Percentiles rank a stretch among this genome's conserved stretches.
These are phyloP conservation scores for Backusella parvicylindrica DNA, from an alignment of 192 early-diverging fungal species.

Conservation along the genomic window DNA sequence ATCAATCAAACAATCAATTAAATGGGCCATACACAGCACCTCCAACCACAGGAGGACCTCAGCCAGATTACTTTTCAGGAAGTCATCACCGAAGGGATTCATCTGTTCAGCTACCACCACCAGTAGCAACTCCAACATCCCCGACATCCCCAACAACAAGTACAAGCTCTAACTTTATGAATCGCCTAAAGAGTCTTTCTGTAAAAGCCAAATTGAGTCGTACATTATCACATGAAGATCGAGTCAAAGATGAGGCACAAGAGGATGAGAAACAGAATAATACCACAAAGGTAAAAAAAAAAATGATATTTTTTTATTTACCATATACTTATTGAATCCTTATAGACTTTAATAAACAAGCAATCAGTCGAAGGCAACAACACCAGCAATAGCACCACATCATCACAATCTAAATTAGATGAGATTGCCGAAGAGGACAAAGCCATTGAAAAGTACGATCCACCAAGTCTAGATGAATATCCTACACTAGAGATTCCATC, in stretches of 20 bases:
- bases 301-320: no score
- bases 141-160: slow-evolving; percentile 16
- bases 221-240: slow-evolving; percentile 40
- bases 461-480: slow-evolving; percentile 47
- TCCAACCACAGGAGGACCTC: slow-evolving; percentile 13
- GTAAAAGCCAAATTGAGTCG: slow-evolving; percentile 40
- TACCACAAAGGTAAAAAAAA: not conserved
- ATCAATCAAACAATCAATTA: not conserved
- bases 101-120: slow-evolving; percentile 33
- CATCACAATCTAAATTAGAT: not conserved
- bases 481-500: slow-evolving; percentile 62
- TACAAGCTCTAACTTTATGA: slow-evolving; percentile 31
- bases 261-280: not conserved
- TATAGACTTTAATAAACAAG: not conserved
- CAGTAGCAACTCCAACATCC: slow-evolving; percentile 21
- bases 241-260: not conserved
- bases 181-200: slow-evolving; percentile 43
- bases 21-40: slow-evolving; percentile 37
- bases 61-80: slow-evolving; percentile 29
- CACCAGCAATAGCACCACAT: not conserved
- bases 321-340: not conserved
- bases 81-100: slow-evolving; percentile 24
- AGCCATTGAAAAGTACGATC: slow-evolving; percentile 27
- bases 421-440: not conserved
- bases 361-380: not conserved